Conservation (phyloP, 805 yeast species). For the Yarrowia phangngaensis region DNA sequence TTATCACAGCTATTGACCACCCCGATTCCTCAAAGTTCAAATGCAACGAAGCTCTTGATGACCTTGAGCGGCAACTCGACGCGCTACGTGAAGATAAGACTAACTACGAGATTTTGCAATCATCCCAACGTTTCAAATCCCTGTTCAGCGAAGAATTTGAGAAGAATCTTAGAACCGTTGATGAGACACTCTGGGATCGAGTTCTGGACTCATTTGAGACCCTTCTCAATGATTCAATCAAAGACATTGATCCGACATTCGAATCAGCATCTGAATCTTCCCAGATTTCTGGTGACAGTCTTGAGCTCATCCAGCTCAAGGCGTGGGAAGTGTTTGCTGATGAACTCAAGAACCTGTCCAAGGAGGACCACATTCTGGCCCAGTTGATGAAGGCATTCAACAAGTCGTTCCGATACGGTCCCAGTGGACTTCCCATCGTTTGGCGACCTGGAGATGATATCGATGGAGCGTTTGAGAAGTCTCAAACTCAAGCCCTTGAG, state of each 20-base stretch:
- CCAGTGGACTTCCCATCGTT: slow-evolving; percentile 71
- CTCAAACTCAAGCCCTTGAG: slow-evolving; percentile 55
- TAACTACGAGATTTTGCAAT: slow-evolving; percentile 43
- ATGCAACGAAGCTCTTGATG: slow-evolving; percentile 31
- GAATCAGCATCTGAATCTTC: slow-evolving; percentile 6
- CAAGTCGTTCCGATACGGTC: slow-evolving; percentile 76
- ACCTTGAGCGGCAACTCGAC: slow-evolving; percentile 39
- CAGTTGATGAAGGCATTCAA: slow-evolving; percentile 79
- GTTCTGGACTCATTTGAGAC: slow-evolving; percentile 48
- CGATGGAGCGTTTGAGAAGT: slow-evolving; percentile 57
- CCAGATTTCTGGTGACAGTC: slow-evolving; percentile 13
- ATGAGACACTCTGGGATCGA: slow-evolving; percentile 57
- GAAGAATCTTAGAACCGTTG: slow-evolving; percentile 50
- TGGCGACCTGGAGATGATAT: slow-evolving; percentile 75
- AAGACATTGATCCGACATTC: slow-evolving; percentile 36
- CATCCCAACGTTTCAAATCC: slow-evolving; percentile 30
- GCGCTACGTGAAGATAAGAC: slow-evolving; percentile 39
- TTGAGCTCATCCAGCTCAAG: slow-evolving; percentile 43
- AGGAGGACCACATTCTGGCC: slow-evolving; percentile 60
- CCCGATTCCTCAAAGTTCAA: slow-evolving; percentile 37
- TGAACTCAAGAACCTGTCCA: slow-evolving; percentile 56
- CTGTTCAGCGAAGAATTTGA: slow-evolving; percentile 45
- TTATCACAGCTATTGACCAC: slow-evolving; percentile 33
- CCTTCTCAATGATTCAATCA: slow-evolving; percentile 37
- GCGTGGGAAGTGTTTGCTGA: slow-evolving; percentile 66